Base-by-base conservation (phyloP, 805 yeast species). In the Ogataea paraovalis region DNA sequence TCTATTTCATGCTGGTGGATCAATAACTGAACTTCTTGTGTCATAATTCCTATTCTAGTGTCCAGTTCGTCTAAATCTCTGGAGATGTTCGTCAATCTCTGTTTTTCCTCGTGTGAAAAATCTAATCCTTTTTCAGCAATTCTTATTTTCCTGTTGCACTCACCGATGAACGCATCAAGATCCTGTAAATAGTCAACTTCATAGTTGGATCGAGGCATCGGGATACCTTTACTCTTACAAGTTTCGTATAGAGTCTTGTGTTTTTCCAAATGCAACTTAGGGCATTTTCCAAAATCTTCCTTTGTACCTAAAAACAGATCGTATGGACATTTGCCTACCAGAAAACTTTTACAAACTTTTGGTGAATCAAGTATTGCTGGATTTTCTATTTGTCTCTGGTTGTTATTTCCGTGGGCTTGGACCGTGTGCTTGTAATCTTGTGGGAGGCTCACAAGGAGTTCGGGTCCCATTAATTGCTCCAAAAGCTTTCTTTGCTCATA, bases 271-370 rank as follows among this genome's bases (percentile, higher is more conserved):
- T 91, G 97, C 18, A 83, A 66, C 54, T 75, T 77, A 0, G 88
- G 87, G 61, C 98, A 91, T 49, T 75, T 74, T 1, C 97, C 97
- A 52, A 87, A 66, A 60, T 85, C 87, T 59, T 85, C 85, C 62
- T 89, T 90, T 12, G 97, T 87, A 6, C 88, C 87, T 12, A 75
- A 74, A 59, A 91, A 87, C 41, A 90, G 64, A 53, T 90, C 97
- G 62, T 86, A 83, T 0, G 96, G 92, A 57, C 98, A 91, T 8
- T 79, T 76, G 0, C 94, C 96, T 14, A 88, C 87, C n/a, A 91
- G 64, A 61, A 83, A 91, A 18, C 86, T 73, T 61, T 85, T 86
- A 66, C 98, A 91, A 6, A 89, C 82, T 39, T 79, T 71, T 13
- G 80, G 74, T 45, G 81, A 83, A 32, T 68, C 66, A 43, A 83